Evolutionary conservation across 352 stramenopile genomes (phyloP).

Genomic region (Paralagenidium karlingii): DNA sequence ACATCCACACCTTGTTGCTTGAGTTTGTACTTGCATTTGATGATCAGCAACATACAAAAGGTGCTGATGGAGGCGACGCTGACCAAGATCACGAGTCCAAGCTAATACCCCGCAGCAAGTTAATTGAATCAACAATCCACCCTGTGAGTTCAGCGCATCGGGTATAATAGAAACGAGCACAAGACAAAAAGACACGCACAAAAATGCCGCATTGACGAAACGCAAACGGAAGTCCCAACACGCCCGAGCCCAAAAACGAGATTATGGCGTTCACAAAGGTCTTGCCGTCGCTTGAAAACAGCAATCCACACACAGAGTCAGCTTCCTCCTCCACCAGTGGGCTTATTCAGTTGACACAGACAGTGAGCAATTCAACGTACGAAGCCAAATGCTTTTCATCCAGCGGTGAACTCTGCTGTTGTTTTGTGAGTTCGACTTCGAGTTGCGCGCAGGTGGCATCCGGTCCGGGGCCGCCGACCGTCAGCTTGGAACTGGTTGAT

Average conservation of each 20-base stretch:
- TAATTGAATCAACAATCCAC: too few relatives aligned
- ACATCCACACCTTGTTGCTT: conserved; percentile 27
- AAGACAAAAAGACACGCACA: conserved; percentile 21
- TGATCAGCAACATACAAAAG: conserved; percentile 65
- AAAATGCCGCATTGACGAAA: conserved; percentile 83
- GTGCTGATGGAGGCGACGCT: conserved; percentile 38
- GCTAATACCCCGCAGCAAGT: conserved; percentile 10
- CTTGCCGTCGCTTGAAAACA: conserved; percentile 11
- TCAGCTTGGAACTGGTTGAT: too few relatives aligned
- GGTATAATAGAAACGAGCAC: too few relatives aligned
- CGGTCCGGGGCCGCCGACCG: too few relatives aligned
- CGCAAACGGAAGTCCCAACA: conserved; percentile 83
- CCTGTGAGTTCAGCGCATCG: too few relatives aligned
- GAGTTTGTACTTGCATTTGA: conserved; percentile 72
- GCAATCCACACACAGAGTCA: neutral
- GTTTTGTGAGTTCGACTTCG: too few relatives aligned
- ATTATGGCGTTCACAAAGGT: conserved; percentile 78
- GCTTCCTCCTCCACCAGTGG: too few relatives aligned
- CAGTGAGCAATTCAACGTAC: too few relatives aligned
- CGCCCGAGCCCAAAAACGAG: conserved; percentile 85
- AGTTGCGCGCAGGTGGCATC: too few relatives aligned
- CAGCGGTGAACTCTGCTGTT: too few relatives aligned
- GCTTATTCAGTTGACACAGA: too few relatives aligned
- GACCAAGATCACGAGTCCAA: conserved; percentile 39
- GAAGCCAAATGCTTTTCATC: too few relatives aligned